Evolutionary conservation across 2,329 filamentous ascomycete species (phyloP), one percentile per base, ranked within the genome.

Genomic region (Fusarium decemcellulare): DNA sequence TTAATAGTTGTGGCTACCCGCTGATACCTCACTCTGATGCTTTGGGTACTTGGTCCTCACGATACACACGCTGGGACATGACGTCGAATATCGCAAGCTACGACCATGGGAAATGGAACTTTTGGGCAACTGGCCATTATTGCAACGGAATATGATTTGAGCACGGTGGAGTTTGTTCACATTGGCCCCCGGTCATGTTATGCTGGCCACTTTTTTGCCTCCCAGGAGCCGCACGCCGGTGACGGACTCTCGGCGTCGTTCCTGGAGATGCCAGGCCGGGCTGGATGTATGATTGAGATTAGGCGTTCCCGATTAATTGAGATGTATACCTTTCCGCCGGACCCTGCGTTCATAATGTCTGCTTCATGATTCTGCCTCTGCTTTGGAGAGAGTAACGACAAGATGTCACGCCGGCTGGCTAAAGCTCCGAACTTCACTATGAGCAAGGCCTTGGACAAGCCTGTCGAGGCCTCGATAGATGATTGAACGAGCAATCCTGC

Each of bases 261-360:
- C 44, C 63, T 61, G 59, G 61, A 65, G 58, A 72, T 47, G 65
- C 70, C 53, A 68, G 72, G 47, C 70, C 66, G 72, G 73, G 62
- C 73, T 65, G 68, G 69, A 81, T 83, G 80, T 85, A 84, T 82
- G 81, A 82, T 80, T 79, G 81, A 79, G 77, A 80, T 76, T 75
- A 76, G 80, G 82, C 81, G 81, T 84, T 84, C 77, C 78, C 80
- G 75, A 82, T 78, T 84, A 84, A 84, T 84, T 78, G 77, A 84
- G 68, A 77, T 77, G 68, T 71, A 69, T 73, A 71, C 72, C 72
- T 73, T 75, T 75, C 55, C 43, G 61, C 51, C 40, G 46, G 39
- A 59, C 53, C 34, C 59, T 39, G 23, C 30, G 42, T 32, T 46
- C 40, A 61, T 29, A 14, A 44, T 27, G 42, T 29, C 44, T 23